phyloP scores from a whole-genome alignment of 2,329 filamentous ascomycete genomes.

The Phaeoacremonium minimum region DNA sequence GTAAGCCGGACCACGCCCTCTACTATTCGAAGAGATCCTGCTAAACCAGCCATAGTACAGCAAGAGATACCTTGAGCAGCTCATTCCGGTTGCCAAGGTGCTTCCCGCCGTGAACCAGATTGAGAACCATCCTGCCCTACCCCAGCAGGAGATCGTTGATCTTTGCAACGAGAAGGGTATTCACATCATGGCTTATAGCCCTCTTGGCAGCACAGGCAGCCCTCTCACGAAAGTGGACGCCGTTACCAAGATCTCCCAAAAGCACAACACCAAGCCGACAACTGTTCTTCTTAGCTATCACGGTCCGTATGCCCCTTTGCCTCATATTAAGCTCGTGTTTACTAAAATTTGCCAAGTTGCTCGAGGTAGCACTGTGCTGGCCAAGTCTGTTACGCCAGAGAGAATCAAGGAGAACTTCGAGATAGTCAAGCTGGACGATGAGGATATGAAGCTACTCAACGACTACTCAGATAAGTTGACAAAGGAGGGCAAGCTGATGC shows the following conservation, averaged over 20 bases:
- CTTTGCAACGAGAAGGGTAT: conserved; percentile 66
- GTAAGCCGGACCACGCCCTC: no score
- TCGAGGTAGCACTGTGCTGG: conserved; percentile 65
- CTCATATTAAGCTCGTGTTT: background rate
- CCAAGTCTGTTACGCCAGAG: conserved; percentile 66
- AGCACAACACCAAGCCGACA: conserved; percentile 55
- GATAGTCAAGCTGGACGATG: conserved; percentile 58
- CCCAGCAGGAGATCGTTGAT: conserved; percentile 68
- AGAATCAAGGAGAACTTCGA: conserved; percentile 69
- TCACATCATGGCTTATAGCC: conserved; percentile 68
- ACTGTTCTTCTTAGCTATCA: conserved; percentile 69
- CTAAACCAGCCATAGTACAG: conserved; percentile 38
- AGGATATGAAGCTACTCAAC: conserved; percentile 55
- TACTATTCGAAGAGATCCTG: no score
- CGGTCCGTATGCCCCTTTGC: conserved; percentile 39
- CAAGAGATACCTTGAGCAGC: conserved; percentile 49
- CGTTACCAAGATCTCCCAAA: conserved; percentile 59
- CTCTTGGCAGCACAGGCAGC: conserved; percentile 60
- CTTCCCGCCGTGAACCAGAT: conserved; percentile 68
- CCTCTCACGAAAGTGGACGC: conserved; percentile 61
- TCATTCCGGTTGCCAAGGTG: conserved; percentile 46
- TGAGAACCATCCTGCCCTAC: conserved; percentile 68
- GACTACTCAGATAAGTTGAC: conserved; percentile 49
- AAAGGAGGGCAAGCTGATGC: conserved; percentile 46
- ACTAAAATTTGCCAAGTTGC: conserved; percentile 42